Evolutionary conservation across 495 filamentous ascomycete genomes (phyloP).

Genomic region (Penicillium simplicissimum): DNA sequence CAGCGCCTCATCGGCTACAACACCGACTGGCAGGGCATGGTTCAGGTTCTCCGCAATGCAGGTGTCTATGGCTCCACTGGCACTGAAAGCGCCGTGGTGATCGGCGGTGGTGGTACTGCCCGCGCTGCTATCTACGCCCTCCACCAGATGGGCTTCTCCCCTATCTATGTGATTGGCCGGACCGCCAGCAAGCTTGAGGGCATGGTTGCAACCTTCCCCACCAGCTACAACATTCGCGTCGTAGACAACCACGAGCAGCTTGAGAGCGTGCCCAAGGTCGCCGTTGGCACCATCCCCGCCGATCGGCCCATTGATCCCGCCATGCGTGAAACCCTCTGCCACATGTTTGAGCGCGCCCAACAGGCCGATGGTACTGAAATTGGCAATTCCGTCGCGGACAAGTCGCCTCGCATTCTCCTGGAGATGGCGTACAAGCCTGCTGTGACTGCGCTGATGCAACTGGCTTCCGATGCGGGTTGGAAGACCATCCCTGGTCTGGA

Average conservation of each 20-base stretch:
- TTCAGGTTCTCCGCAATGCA: conserved; percentile 71
- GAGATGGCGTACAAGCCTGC: conserved; percentile 97
- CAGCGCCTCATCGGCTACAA: conserved; percentile 77
- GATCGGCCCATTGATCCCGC: conserved; percentile 76
- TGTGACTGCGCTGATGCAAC: conserved; percentile 79
- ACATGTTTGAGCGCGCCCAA: conserved; percentile 58
- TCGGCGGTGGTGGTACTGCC: conserved; percentile 90
- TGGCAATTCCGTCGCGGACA: conserved; percentile 27
- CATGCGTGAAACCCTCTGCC: conserved; percentile 66
- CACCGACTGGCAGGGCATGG: conserved; percentile 96
- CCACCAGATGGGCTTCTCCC: conserved; percentile 76
- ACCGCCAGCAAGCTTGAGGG: conserved; percentile 63
- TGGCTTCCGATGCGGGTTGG: conserved; percentile 85
- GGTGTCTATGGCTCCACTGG: conserved; percentile 54
- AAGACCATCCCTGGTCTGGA: conserved; percentile 82
- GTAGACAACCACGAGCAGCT: conserved; percentile 55
- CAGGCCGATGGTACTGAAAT: conserved; percentile 34
- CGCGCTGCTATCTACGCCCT: conserved; percentile 90
- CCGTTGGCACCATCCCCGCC: conserved; percentile 88
- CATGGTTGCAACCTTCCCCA: conserved; percentile 72
- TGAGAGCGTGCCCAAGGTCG: conserved; percentile 61
- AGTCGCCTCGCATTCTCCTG: conserved; percentile 61
- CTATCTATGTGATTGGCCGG: conserved; percentile 86
- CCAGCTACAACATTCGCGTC: conserved; percentile 69
- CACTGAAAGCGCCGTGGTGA: conserved; percentile 54